A percentile compares a stretch with the other conserved stretches of the same genome.
phyloP scores from a whole-genome alignment of 2,329 filamentous ascomycete species.

The Epicoccum sorghinum region DNA sequence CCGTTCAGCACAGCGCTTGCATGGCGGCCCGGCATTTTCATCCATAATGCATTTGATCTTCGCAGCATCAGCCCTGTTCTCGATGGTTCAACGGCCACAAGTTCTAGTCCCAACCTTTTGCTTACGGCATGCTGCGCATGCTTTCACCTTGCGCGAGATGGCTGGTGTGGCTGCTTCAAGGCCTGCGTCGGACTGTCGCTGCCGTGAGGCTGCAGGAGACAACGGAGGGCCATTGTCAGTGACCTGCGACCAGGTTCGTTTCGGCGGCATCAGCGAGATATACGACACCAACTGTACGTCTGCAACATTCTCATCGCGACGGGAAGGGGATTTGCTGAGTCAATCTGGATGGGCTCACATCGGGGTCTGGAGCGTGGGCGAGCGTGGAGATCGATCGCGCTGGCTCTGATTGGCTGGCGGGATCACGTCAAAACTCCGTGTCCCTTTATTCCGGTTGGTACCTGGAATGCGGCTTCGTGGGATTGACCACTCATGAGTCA shows the following conservation, averaged over 20 bases:
- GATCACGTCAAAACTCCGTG: not conserved
- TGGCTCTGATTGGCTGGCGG: conserved; percentile 2
- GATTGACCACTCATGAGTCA: not conserved
- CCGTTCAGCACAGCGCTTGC: conserved; percentile 57
- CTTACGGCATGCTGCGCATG: conserved; percentile 60
- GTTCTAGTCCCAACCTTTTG: conserved; percentile 49
- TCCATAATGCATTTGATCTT: conserved; percentile 61
- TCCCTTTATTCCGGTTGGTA: not conserved
- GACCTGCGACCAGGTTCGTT: conserved; percentile 32
- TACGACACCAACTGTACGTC: conserved; percentile 1
- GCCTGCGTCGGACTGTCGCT: conserved; percentile 16
- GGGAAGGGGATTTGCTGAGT: conserved; percentile 3
- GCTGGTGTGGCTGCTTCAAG: conserved; percentile 22
- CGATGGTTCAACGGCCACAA: not conserved
- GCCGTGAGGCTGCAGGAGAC: conserved; percentile 18
- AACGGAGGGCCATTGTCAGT: conserved; percentile 21
- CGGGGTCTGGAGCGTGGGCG: conserved; percentile 2
- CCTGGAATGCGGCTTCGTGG: not conserved
- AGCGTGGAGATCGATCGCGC: conserved; percentile 4
- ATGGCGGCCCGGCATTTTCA: conserved; percentile 52
- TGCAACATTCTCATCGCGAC: conserved; percentile 8
- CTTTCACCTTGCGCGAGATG: conserved; percentile 47
- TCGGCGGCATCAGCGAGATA: conserved; percentile 27
- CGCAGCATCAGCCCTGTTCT: not conserved
- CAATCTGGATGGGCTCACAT: conserved; percentile 8